Evolutionary conservation across 2,329 filamentous ascomycete species (phyloP), one percentile per base, ranked within the genome.

Genomic region (Mycocentrospora acerina): DNA sequence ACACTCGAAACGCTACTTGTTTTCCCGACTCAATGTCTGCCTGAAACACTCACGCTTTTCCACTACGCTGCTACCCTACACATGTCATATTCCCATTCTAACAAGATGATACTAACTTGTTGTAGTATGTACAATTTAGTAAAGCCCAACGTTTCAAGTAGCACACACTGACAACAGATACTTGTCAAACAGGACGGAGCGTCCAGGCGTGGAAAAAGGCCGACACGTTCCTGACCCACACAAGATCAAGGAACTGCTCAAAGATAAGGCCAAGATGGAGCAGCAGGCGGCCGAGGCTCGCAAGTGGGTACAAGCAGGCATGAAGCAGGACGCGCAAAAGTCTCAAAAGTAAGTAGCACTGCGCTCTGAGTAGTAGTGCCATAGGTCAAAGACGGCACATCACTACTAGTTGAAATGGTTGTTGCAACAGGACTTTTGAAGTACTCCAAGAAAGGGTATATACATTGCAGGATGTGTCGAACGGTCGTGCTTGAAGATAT

Each of bases 191-290:
- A 22, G 19, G 19, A 22, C 82, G 12, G 74, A 79, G 48, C 78
- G 88, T 1, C 82, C 85, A 0, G 88, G 76, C 2, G 78, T 90
- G 13, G 81, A 91, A 69, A 87, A 84, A 67, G 90, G 88, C 14
- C 75, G 82, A 38, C 76, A 91, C 68, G 81, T 91, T 10, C 88
- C 88, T 3, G 73, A 77, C 9, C 77, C 69, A 19, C 80, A 90
- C 56, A 75, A 60, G 7, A 74, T 81, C 56, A 83, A 75, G 54
- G 81, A 85, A 16, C 65, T 85, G 37, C 39, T 79, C 31, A 74
- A 74, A 57, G 71, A 81, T 54, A 77, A 77, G 54, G 75, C 77
- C 50, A 73, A 77, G 58, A 71, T 81, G 48, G 82, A 87, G 32
- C 70, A 76, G 51, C 61, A 74, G 51, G 83, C 62, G 5, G 74